Evolutionary conservation across 78 protist genomes (phyloP).

Genomic region (Dictyostelium discoideum): DNA sequence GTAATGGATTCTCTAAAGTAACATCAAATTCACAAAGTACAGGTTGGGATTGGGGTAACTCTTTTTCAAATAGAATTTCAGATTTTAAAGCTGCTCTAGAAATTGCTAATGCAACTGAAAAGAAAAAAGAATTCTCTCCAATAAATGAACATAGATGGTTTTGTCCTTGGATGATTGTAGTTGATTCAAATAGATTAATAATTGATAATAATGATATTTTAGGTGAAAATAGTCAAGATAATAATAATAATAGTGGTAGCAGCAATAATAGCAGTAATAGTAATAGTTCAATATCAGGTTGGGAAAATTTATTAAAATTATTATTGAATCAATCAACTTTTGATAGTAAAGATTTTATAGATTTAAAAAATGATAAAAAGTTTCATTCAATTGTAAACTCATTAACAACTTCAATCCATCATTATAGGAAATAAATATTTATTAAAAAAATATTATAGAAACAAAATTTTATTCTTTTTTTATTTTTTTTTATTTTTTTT

Average conservation of each 20-base stretch:
- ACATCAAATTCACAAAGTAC: neutral
- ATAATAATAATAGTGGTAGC: neutral
- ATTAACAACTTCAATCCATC: neutral
- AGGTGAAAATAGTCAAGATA: neutral
- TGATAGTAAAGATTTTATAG: neutral
- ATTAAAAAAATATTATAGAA: neutral
- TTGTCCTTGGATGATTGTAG: constrained; percentile 61
- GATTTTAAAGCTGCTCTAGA: constrained; percentile 14
- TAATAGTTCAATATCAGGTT: neutral
- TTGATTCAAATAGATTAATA: neutral
- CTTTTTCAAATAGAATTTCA: neutral
- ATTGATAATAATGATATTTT: neutral
- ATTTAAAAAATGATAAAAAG: neutral
- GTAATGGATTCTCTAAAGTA: neutral
- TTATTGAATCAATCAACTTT: constrained; percentile 24
- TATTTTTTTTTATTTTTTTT: neutral
- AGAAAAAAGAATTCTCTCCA: constrained; percentile 31
- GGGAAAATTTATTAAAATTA: constrained; percentile 43
- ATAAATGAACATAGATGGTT: constrained; percentile 69
- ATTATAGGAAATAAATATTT: neutral
- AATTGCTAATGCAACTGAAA: neutral
- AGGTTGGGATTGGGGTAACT: constrained; percentile 72
- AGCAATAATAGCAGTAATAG: neutral
- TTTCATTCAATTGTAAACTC: constrained; percentile 4
- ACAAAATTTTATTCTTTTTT: too few relatives aligned